Evolutionary conservation across 75 land plant species (phyloP).

Genomic region (Picea sitchensis): DNA sequence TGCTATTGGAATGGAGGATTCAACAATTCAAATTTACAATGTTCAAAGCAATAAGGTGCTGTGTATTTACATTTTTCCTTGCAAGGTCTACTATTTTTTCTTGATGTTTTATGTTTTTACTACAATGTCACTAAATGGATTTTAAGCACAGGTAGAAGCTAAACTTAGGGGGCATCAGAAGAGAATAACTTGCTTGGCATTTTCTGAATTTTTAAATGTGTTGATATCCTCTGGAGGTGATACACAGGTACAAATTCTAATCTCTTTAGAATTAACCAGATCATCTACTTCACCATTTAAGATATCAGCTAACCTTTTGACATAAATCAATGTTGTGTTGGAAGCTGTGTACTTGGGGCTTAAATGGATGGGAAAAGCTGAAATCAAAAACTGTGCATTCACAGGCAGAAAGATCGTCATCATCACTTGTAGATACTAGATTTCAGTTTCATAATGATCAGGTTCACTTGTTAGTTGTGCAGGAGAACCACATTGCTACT

Average conservation of each 20-base stretch:
- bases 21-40: slow-evolving; percentile 71
- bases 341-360: slow-evolving; percentile 74
- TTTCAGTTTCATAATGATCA: slow-evolving; percentile 63
- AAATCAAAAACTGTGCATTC: slow-evolving; percentile 41
- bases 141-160: slow-evolving; percentile 55
- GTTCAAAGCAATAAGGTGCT: slow-evolving; percentile 69
- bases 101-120: not conserved
- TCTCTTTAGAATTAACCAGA: not conserved
- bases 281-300: not conserved
- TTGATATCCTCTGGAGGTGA: slow-evolving; percentile 83
- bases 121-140: not conserved
- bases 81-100: too few species aligned
- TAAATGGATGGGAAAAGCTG: slow-evolving; percentile 74
- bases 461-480: slow-evolving; percentile 54
- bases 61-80: too few species aligned
- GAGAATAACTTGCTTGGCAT: slow-evolving; percentile 75
- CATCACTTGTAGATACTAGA: slow-evolving; percentile 32
- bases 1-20: slow-evolving; percentile 90
- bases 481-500: slow-evolving; percentile 56
- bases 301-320: not conserved
- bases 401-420: slow-evolving; percentile 37
- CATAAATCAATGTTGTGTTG: not conserved
- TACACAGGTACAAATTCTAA: slow-evolving; percentile 48
- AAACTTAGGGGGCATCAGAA: slow-evolving; percentile 75
- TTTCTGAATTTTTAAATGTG: slow-evolving; percentile 64